These are phyloP conservation scores for Cenchrus americanus DNA, from an alignment of 176 grass and related monocot species.

Conservation along the genomic window DNA sequence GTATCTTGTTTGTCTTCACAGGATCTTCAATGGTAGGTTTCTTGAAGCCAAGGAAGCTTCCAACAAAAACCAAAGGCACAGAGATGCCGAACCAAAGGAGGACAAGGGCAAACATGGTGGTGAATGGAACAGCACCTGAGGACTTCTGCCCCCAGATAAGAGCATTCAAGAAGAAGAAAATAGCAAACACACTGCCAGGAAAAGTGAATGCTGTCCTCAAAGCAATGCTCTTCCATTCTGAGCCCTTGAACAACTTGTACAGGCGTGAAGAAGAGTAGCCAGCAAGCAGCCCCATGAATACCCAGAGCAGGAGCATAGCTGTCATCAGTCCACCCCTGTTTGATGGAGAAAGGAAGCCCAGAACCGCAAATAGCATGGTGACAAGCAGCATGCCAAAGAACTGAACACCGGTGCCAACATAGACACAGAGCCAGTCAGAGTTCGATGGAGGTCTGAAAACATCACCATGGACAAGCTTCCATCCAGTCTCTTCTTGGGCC, in stretches of 20 bases:
- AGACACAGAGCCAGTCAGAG: conserved; percentile 83
- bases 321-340: conserved; percentile 91
- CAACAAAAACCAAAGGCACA: conserved; percentile 84
- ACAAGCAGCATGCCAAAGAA: conserved; percentile 93
- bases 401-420: conserved; percentile 85
- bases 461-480: conserved; percentile 93
- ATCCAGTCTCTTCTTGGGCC: conserved; percentile 92
- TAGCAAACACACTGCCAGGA: conserved; percentile 64
- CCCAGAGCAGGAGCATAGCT: conserved; percentile 93
- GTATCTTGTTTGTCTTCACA: conserved; percentile 94
- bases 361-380: conserved; percentile 89
- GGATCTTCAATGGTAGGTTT: conserved; percentile 81
- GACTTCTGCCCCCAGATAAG: conserved; percentile 94
- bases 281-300: conserved; percentile 88
- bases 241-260: conserved; percentile 82
- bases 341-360: conserved; percentile 95
- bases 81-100: conserved; percentile 95
- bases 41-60: conserved; percentile 85
- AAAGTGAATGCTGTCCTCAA: conserved; percentile 85
- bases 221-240: conserved; percentile 83
- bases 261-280: conserved; percentile 81
- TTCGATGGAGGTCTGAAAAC: conserved; percentile 74
- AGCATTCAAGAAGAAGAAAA: conserved; percentile 85
- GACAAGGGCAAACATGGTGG: conserved; percentile 95
- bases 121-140: conserved; percentile 90